These are phyloP conservation scores for Licmophora abbreviata DNA, from an alignment of 108 stramenopile species.

Conservation along the genomic window DNA sequence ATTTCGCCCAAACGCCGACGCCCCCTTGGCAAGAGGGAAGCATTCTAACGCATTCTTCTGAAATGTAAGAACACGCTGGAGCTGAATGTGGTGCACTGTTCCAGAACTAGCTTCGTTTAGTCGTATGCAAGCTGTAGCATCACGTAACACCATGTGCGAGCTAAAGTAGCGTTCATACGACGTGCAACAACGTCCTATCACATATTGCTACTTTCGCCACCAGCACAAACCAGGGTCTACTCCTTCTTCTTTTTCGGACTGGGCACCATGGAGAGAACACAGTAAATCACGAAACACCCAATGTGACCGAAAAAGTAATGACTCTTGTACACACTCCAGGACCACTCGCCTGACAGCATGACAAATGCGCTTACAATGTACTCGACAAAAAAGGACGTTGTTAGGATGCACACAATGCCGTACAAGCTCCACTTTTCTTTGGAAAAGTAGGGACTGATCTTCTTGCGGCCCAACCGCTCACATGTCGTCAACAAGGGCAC, in stretches of 20 bases:
- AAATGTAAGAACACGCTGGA: too few species aligned
- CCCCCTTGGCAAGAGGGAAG: too few species aligned
- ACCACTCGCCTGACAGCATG: slow-evolving; percentile 63
- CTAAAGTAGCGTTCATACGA: too few species aligned
- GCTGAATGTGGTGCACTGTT: neutral
- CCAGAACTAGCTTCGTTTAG: neutral
- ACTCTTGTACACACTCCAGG: slow-evolving; percentile 52
- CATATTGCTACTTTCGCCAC: too few species aligned
- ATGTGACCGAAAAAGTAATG: slow-evolving; percentile 81
- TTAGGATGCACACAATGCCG: slow-evolving; percentile 53
- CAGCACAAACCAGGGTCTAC: too few species aligned
- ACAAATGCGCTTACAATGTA: slow-evolving; percentile 80
- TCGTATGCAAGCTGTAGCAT: neutral
- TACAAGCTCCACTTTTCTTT: slow-evolving; percentile 59
- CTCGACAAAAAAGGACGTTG: slow-evolving; percentile 58
- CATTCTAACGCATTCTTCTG: too few species aligned
- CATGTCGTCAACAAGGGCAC: slow-evolving; percentile 73
- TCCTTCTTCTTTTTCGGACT: slow-evolving; percentile 43
- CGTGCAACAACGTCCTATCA: too few species aligned
- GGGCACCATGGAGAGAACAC: slow-evolving; percentile 45
- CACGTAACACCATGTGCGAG: too few species aligned
- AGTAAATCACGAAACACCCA: slow-evolving; percentile 47
- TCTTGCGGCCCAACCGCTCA: slow-evolving; percentile 83
- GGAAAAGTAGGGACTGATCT: slow-evolving; percentile 74
- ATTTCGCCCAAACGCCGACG: too few species aligned